Conservation (phyloP, 2,329 filamentous ascomycete species). For the Talaromyces sp. region DNA sequence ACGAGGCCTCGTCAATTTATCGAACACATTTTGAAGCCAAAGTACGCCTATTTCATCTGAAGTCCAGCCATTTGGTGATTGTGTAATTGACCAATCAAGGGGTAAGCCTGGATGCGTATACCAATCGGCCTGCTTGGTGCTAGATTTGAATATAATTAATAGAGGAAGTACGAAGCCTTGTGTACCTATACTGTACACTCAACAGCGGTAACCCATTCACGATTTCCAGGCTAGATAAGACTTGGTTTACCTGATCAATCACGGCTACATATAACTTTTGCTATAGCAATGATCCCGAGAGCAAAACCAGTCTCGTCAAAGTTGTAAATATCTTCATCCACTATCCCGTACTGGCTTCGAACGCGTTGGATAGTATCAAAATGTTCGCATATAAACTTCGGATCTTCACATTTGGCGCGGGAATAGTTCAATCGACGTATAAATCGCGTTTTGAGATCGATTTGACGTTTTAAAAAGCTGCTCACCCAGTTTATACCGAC, state of each 20-base stretch:
- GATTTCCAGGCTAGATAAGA: too few species aligned
- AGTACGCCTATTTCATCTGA: neutral
- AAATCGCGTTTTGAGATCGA: neutral
- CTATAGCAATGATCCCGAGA: too few species aligned
- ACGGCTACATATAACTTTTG: too few species aligned
- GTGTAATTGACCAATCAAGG: neutral
- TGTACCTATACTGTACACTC: too few species aligned
- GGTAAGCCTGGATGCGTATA: neutral
- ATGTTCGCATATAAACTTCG: neutral
- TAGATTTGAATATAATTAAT: constrained; percentile 7
- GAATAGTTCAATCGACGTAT: neutral
- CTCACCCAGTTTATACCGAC: neutral
- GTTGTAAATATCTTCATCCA: too few species aligned
- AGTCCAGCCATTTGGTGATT: neutral
- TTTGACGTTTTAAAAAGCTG: neutral
- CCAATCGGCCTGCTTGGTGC: neutral
- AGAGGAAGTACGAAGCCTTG: too few species aligned
- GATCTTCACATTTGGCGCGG: neutral
- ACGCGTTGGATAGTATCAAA: neutral
- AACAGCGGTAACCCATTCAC: too few species aligned
- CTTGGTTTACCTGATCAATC: too few species aligned
- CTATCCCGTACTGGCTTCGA: neutral
- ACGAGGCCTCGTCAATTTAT: too few species aligned
- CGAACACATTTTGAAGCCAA: too few species aligned
- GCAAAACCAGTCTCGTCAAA: too few species aligned